Evolutionary conservation across 768 basidiomycete species (phyloP), one percentile per base, ranked within the genome.

Genomic region (Suillus ampliporus): DNA sequence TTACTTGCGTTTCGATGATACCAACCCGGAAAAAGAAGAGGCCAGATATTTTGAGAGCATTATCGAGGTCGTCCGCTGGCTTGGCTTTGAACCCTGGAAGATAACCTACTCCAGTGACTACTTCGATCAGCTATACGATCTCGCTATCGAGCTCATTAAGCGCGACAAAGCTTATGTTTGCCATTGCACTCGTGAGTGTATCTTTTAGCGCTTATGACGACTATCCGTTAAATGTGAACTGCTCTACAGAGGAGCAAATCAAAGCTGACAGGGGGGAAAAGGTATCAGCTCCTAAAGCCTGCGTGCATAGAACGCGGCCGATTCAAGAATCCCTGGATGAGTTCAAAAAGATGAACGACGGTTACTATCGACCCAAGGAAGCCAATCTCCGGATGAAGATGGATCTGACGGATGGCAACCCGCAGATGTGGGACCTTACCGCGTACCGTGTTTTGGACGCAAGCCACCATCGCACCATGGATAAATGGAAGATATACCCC

Each of bases 41-140:
- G 95, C 87, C 40, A 82, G 87, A 66, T 99, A 97, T 76, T 99
- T 99, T 68, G 96, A 97, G 74, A 97, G 92, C 64, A 98, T 99
- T 61, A 79, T 99, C 71, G 96, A 98, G 78, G 94, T 90, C 70
- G 85, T 99, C 40, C 84, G 96, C 66, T 99, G 97, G 97, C 83
- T 99, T 21, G 97, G 97, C 1, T 99, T 87, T 71, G 97, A 99
- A 74, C 97, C 97, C 4, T 99, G 92, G 93, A 94, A 94, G 77
- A 95, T 99, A 82, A 99, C 97, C 5, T 99, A 99, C 78, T 98
- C 97, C 53, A 97, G 95, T 72, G 97, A 99, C 76, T 93, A 99
- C 77, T 99, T 99, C 74, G 85, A 90, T 60, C 80, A 89, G 70
- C 79, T 99, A 26, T 92, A 95, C 69, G 89, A 89, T 7, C 83